Percentiles rank a stretch among this genome's conserved stretches.
These are phyloP conservation scores for Lodderomyces beijingensis DNA, from an alignment of 1,139 yeast genomes.

Conservation along the genomic window DNA sequence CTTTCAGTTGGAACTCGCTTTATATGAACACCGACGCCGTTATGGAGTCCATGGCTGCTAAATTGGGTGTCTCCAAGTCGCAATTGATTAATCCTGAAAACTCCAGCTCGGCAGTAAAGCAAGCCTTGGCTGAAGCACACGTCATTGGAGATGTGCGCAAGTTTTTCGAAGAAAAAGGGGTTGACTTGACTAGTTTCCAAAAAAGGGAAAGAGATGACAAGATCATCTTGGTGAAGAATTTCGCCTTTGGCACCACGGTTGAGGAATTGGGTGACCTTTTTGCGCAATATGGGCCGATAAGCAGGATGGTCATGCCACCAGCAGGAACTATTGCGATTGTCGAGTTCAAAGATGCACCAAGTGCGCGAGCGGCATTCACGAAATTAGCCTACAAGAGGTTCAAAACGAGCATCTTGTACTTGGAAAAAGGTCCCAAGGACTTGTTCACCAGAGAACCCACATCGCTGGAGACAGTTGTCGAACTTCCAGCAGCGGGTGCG, in stretches of 20 bases:
- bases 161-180: slow-evolving; percentile 80
- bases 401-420: slow-evolving; percentile 77
- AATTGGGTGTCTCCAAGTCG: slow-evolving; percentile 77
- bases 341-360: slow-evolving; percentile 80
- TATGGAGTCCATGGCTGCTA: slow-evolving; percentile 80
- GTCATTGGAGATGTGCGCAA: slow-evolving; percentile 88
- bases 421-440: slow-evolving; percentile 91
- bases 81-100: slow-evolving; percentile 85
- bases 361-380: slow-evolving; percentile 86
- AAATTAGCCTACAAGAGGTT: slow-evolving; percentile 84
- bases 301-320: slow-evolving; percentile 87
- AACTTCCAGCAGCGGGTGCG: not conserved
- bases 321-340: slow-evolving; percentile 95
- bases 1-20: slow-evolving; percentile 93
- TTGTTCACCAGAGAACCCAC: slow-evolving; percentile 63
- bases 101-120: slow-evolving; percentile 90
- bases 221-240: slow-evolving; percentile 79
- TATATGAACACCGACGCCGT: slow-evolving; percentile 92
- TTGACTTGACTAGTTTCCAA: slow-evolving; percentile 72
- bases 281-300: slow-evolving; percentile 71
- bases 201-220: slow-evolving; percentile 76
- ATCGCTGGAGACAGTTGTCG: slow-evolving; percentile 25
- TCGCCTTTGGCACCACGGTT: slow-evolving; percentile 79
- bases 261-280: slow-evolving; percentile 83
- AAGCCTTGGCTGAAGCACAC: slow-evolving; percentile 96